A percentile compares a stretch with the other conserved stretches of the same genome.
Evolutionary conservation across 768 basidiomycete genomes (phyloP).

Genomic region (Leucogyrophana mollusca): DNA sequence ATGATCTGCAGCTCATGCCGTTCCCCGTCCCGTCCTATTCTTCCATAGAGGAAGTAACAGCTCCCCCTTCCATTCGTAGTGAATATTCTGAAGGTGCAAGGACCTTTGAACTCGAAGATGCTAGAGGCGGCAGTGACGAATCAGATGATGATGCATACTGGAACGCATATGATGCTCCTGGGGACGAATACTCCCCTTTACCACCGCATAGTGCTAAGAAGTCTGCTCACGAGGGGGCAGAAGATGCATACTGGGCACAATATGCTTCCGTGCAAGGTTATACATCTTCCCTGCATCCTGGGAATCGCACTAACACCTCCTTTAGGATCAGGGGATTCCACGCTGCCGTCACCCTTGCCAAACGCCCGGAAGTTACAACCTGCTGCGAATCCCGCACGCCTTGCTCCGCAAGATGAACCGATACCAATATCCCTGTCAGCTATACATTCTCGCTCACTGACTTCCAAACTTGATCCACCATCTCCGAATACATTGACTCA

Average conservation of each 20-base stretch:
- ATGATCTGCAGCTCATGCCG: constrained; percentile 68
- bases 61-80: constrained; percentile 15
- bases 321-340: constrained; percentile 72
- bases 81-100: neutral
- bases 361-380: constrained; percentile 25
- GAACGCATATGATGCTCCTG: constrained; percentile 55
- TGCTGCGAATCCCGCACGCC: constrained; percentile 4
- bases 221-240: constrained; percentile 18
- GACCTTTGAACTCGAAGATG: constrained; percentile 4
- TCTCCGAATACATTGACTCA: constrained; percentile 22
- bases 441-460: constrained; percentile 14
- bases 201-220: constrained; percentile 15
- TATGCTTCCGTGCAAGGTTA: constrained; percentile 70
- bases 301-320: constrained; percentile 5
- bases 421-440: constrained; percentile 12
- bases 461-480: constrained; percentile 17
- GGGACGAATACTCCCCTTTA: constrained; percentile 21
- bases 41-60: constrained; percentile 24
- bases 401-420: constrained; percentile 8
- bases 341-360: constrained; percentile 51
- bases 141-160: constrained; percentile 60
- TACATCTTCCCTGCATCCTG: constrained; percentile 9
- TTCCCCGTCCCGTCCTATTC: constrained; percentile 49
- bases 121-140: constrained; percentile 25
- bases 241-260: constrained; percentile 77